Conservation (phyloP, 768 basidiomycete species). For the Lactifluus volemus region DNA sequence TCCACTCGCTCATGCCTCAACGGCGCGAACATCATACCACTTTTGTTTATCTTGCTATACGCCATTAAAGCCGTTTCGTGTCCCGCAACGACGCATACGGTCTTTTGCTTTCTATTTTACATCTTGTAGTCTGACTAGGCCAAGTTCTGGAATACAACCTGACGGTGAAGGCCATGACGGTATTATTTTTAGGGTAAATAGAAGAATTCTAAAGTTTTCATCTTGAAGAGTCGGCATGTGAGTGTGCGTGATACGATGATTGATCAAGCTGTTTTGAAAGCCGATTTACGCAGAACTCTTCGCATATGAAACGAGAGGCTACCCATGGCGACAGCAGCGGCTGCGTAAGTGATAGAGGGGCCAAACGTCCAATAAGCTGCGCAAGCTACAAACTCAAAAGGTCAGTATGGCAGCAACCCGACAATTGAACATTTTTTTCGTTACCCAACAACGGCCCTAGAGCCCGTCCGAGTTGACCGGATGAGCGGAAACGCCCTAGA, state of each 20-base stretch:
- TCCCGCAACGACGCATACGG: constrained; percentile 18
- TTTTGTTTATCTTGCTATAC: constrained; percentile 19
- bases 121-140: not conserved
- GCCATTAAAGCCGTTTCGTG: constrained; percentile 24
- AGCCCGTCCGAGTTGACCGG: constrained; percentile 92
- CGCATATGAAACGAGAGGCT: constrained; percentile 51
- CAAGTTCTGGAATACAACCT: not conserved
- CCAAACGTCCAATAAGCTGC: constrained; percentile 86
- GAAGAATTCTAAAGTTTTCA: not conserved
- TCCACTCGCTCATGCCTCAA: not conserved
- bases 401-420: not conserved
- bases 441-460: constrained; percentile 84
- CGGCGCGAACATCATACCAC: constrained; percentile 5
- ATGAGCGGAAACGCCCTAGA: constrained; percentile 77
- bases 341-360: constrained; percentile 64
- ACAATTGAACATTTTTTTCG: not conserved
- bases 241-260: not conserved
- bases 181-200: not conserved
- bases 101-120: constrained; percentile 3
- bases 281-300: constrained; percentile 28
- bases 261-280: constrained; percentile 2
- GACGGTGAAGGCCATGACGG: not conserved
- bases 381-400: constrained; percentile 45
- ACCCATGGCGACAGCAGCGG: constrained; percentile 58
- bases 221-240: too few relatives aligned